A percentile compares a stretch with the other conserved stretches of the same genome.
phyloP scores from a whole-genome alignment of 768 basidiomycete genomes.

The Boletus sp. region DNA sequence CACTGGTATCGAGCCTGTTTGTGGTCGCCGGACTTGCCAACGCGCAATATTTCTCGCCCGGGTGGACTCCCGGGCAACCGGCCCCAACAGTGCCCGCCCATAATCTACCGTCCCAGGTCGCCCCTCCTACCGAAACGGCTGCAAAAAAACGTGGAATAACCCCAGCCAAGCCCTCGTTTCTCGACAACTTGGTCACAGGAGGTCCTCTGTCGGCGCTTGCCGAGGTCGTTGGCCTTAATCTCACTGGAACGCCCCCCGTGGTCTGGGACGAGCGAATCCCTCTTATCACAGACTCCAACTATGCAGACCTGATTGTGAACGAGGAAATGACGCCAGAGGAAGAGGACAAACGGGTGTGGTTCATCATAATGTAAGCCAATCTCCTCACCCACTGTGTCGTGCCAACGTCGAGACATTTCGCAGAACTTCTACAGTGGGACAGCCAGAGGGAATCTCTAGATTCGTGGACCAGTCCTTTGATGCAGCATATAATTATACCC shows the following conservation, averaged over 20 bases:
- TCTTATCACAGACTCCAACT: slow-evolving; percentile 83
- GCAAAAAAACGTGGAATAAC: slow-evolving; percentile 29
- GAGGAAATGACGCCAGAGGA: slow-evolving; percentile 65
- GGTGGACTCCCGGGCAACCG: slow-evolving; percentile 79
- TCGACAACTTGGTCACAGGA: slow-evolving; percentile 44
- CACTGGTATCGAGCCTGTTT: slow-evolving; percentile 35
- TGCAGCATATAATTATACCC: slow-evolving; percentile 63
- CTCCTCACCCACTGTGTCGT: not conserved
- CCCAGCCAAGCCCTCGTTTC: slow-evolving; percentile 23
- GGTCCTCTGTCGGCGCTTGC: slow-evolving; percentile 57
- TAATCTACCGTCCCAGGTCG: slow-evolving; percentile 16
- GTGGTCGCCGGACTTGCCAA: slow-evolving; percentile 22
- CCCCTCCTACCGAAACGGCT: slow-evolving; percentile 26
- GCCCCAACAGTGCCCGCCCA: slow-evolving; percentile 28
- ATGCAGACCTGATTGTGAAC: slow-evolving; percentile 64
- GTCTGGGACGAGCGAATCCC: slow-evolving; percentile 73
- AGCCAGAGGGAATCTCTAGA: slow-evolving; percentile 65
- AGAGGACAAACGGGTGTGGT: slow-evolving; percentile 70
- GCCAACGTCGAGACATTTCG: not conserved
- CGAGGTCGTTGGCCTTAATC: slow-evolving; percentile 63
- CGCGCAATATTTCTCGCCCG: slow-evolving; percentile 77
- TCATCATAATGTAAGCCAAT: slow-evolving; percentile 65
- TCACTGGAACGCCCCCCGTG: slow-evolving; percentile 49
- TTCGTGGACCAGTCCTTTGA: slow-evolving; percentile 74
- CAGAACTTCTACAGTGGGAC: slow-evolving; percentile 59